Base-by-base conservation (phyloP, 805 yeast species). In the Starmera quercuum region DNA sequence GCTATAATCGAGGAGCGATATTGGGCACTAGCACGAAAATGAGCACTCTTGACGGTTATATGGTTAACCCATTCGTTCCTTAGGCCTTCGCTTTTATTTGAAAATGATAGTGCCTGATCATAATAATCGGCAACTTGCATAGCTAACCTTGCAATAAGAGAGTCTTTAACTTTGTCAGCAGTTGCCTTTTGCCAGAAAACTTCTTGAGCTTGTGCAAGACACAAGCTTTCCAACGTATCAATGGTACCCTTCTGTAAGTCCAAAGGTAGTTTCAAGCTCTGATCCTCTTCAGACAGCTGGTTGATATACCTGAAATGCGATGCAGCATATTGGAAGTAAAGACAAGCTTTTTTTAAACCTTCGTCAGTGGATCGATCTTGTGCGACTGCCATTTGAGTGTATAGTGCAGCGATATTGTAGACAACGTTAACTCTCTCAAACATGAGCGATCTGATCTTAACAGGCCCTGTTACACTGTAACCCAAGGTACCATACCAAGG, bases 131-230 rank as follows among this genome's bases (percentile, higher is more conserved):
- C 63, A 0, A 76, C 79, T 46, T 79, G 85, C 5, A 63, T 54
- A 0, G 95, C 71, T 29, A 88, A 56, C 44, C 75, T 73, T 1
- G 92, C 68, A 3, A 87, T 57, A 4, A 76, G 60, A 0, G 79
- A 60, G 47, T 82, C 76, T 45, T 77, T 81, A 46, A 73, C 48
- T 10, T 63, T 59, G 13, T 58, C 53, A 25, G 58, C 53, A 0
- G 64, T 55, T 0, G 95, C 86, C 46, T 78, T 78, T 31, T 71
- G 75, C 95, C 96, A 87, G 32, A 81, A 75, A 10, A 75, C 68
- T 49, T 88, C 96, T 55, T 87, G 95, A 0, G 95, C 92, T 47
- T 85, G 95, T 0, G 95, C 92, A 26, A 83, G 50, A 73, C 73
- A 72, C 23, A 86, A 48, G 10, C 52, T 44, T 24, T 66, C 56